These are phyloP conservation scores for Raffaelea albimanens DNA, from an alignment of 2,329 filamentous ascomycete genomes.

Conservation along the genomic window DNA sequence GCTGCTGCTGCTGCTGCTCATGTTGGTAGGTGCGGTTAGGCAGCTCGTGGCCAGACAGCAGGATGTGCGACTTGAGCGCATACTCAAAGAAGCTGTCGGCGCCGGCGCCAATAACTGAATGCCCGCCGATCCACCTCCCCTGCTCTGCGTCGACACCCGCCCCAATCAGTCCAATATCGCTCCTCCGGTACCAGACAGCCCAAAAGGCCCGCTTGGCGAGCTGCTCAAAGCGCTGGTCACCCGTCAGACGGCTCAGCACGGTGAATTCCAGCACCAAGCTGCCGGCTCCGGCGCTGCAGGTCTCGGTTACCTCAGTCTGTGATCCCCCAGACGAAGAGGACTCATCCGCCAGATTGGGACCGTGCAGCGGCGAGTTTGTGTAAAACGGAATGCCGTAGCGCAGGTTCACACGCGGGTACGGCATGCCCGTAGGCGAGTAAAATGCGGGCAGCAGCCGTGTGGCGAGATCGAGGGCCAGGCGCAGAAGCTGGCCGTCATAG, in stretches of 20 bases:
- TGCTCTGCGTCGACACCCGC: slow-evolving; percentile 83
- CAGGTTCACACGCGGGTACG: slow-evolving; percentile 90
- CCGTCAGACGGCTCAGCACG: slow-evolving; percentile 78
- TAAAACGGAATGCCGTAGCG: slow-evolving; percentile 85
- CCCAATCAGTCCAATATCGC: slow-evolving; percentile 77
- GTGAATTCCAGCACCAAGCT: slow-evolving; percentile 91
- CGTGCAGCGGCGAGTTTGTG: slow-evolving; percentile 69
- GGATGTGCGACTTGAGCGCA: slow-evolving; percentile 84
- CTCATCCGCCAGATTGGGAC: background rate
- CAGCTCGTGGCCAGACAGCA: slow-evolving; percentile 66
- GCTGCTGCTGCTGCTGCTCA: slow-evolving; percentile 16
- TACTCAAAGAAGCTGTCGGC: slow-evolving; percentile 99
- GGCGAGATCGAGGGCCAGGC: slow-evolving; percentile 80
- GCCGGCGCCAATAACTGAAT: slow-evolving; percentile 90
- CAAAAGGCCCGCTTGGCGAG: slow-evolving; percentile 89
- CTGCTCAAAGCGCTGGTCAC: slow-evolving; percentile 79
- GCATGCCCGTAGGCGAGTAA: slow-evolving; percentile 80
- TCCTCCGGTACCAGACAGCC: slow-evolving; percentile 88
- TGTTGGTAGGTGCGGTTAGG: slow-evolving; percentile 35
- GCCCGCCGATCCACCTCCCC: slow-evolving; percentile 79
- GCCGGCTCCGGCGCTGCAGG: slow-evolving; percentile 92
- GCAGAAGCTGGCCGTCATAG: slow-evolving; percentile 83
- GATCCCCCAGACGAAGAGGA: background rate
- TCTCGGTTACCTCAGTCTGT: slow-evolving; percentile 73
- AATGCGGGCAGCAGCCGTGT: slow-evolving; percentile 84